A percentile compares a stretch with the other conserved stretches of the same genome.
Evolutionary conservation across 2,329 filamentous ascomycete species (phyloP).

Genomic region (Aspergillus bombycis): DNA sequence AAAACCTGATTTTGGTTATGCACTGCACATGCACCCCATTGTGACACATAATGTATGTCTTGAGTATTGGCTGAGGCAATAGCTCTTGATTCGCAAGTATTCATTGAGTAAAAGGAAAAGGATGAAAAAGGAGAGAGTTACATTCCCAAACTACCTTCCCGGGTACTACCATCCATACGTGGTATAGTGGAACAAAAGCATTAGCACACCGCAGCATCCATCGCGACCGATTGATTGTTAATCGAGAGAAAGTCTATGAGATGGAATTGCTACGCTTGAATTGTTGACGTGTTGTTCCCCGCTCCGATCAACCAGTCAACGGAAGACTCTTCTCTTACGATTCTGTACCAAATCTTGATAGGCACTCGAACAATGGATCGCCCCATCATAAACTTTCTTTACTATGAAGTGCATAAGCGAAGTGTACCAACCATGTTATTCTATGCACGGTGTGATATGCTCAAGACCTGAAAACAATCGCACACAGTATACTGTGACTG

Average conservation of each 20-base stretch:
- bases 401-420: neutral
- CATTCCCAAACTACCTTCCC: neutral
- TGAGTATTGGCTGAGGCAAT: neutral
- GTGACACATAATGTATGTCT: neutral
- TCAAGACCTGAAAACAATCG: neutral
- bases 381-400: neutral
- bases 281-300: conserved; percentile 1
- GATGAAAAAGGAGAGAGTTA: neutral
- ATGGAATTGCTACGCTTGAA: neutral
- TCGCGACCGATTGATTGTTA: neutral
- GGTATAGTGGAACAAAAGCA: no score
- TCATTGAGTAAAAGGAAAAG: neutral
- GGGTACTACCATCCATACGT: neutral
- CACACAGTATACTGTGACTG: neutral
- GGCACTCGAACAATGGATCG: neutral
- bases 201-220: no score
- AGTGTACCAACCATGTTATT: neutral
- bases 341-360: neutral
- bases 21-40: neutral
- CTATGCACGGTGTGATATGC: neutral
- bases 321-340: neutral
- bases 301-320: neutral
- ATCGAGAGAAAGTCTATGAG: neutral
- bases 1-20: neutral
- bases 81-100: neutral